phyloP scores from a whole-genome alignment of 148 eudicot species.

The Persicaria maculosa region DNA sequence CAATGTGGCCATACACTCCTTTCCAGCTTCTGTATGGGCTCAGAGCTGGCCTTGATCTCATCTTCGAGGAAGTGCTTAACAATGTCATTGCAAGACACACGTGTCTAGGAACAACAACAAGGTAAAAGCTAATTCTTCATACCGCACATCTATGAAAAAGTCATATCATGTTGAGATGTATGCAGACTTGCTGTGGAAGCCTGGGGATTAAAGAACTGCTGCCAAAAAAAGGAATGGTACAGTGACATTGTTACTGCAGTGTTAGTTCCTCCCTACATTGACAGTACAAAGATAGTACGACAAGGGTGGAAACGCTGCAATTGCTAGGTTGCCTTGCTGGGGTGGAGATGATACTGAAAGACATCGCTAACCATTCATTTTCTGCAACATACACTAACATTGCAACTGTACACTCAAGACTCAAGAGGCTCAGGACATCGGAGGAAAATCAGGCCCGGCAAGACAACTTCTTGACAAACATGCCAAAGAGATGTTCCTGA shows the following conservation, averaged over 20 bases:
- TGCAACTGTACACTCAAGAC: no score
- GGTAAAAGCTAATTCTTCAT: conserved; percentile 27
- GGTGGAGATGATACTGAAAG: conserved; percentile 97
- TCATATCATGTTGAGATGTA: background rate
- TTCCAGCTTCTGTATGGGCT: conserved; percentile 93
- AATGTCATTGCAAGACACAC: conserved; percentile 88
- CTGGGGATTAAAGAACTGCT: conserved; percentile 97
- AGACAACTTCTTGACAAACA: no score
- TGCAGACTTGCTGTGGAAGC: conserved; percentile 95
- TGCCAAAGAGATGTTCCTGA: no score
- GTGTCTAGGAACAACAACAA: conserved; percentile 83
- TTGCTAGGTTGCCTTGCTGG: conserved; percentile 92
- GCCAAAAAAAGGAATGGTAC: conserved; percentile 89
- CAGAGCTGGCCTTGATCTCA: conserved; percentile 79
- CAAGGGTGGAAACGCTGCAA: conserved; percentile 92
- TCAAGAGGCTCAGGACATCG: no score
- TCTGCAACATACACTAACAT: no score
- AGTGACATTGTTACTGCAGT: conserved; percentile 97
- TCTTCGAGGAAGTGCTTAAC: conserved; percentile 93
- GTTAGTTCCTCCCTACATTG: conserved; percentile 70
- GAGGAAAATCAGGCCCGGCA: no score
- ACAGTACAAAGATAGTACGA: conserved; percentile 69
- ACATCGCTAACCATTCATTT: conserved; percentile 31
- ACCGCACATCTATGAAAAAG: no score
- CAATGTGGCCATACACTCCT: conserved; percentile 98